These are phyloP conservation scores for Tetrahymena malaccensis DNA, from an alignment of 73 alveolate genomes.

Conservation along the genomic window DNA sequence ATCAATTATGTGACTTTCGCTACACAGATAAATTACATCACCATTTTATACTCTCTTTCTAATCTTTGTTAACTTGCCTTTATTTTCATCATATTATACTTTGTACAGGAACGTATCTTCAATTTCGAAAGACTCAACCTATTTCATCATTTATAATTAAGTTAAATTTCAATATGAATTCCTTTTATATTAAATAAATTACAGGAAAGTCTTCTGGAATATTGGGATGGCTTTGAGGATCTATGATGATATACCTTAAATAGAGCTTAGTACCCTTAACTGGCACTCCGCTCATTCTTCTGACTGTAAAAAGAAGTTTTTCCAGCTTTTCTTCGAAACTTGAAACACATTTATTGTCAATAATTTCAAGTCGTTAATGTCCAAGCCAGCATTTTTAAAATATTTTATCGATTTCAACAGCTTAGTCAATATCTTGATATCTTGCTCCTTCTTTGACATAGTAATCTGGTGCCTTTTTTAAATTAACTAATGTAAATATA, in stretches of 20 bases:
- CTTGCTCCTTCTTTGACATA: background rate
- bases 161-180: background rate
- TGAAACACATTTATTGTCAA: background rate
- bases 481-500: too few relatives aligned
- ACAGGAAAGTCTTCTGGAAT: background rate
- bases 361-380: background rate
- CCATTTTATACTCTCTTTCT: background rate
- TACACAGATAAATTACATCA: background rate
- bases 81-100: background rate
- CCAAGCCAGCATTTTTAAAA: background rate
- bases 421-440: background rate
- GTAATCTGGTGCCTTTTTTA: background rate
- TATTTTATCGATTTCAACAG: background rate
- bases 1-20: background rate
- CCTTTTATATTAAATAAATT: background rate
- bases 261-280: background rate
- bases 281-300: background rate
- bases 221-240: background rate
- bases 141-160: background rate
- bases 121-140: background rate
- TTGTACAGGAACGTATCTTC: background rate
- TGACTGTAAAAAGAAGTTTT: background rate
- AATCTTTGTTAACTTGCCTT: background rate
- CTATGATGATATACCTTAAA: background rate
- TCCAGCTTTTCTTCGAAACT: background rate